Evolutionary conservation across 2,329 filamentous ascomycete species (phyloP).

Genomic region (Mycosphaerella sp.): DNA sequence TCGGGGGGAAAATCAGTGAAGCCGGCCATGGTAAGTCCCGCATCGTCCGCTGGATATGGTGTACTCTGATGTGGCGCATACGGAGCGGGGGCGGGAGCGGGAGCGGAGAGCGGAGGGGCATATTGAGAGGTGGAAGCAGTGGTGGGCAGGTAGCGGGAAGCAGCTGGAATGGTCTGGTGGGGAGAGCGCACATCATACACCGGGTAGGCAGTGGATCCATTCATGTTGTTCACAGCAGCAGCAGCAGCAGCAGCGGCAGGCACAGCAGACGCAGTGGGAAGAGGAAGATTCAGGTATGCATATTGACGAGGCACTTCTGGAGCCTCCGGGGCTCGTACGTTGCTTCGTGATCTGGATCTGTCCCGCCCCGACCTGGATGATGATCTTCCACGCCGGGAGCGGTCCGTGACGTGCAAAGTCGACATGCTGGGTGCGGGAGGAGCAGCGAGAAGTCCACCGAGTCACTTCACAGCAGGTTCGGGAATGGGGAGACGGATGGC

Average conservation of each 20-base stretch:
- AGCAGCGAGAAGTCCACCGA: slow-evolving; percentile 3
- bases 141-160: neutral
- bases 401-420: slow-evolving; percentile 37
- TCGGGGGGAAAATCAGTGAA: slow-evolving; percentile 41
- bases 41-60: slow-evolving; percentile 27
- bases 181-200: slow-evolving; percentile 39
- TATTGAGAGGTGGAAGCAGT: slow-evolving; percentile 13
- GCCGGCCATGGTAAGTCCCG: slow-evolving; percentile 40
- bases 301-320: slow-evolving; percentile 23
- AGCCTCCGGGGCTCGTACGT: slow-evolving; percentile 33
- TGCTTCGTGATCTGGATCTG: slow-evolving; percentile 36
- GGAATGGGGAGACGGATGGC: slow-evolving; percentile 7
- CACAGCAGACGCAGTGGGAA: slow-evolving; percentile 16
- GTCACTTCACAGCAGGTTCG: slow-evolving; percentile 4
- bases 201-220: slow-evolving; percentile 26
- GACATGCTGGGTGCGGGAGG: slow-evolving; percentile 13
- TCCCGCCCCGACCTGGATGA: slow-evolving; percentile 37
- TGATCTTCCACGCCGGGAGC: slow-evolving; percentile 37
- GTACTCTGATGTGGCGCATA: slow-evolving; percentile 8
- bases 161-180: slow-evolving; percentile 1
- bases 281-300: slow-evolving; percentile 13
- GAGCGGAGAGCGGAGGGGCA: slow-evolving; percentile 10
- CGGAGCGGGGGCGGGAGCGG: neutral
- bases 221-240: slow-evolving; percentile 15
- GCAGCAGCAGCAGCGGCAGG: slow-evolving; percentile 11